These are phyloP conservation scores for Nicotiana paniculata DNA, from an alignment of 257 asterid species.

Conservation along the genomic window DNA sequence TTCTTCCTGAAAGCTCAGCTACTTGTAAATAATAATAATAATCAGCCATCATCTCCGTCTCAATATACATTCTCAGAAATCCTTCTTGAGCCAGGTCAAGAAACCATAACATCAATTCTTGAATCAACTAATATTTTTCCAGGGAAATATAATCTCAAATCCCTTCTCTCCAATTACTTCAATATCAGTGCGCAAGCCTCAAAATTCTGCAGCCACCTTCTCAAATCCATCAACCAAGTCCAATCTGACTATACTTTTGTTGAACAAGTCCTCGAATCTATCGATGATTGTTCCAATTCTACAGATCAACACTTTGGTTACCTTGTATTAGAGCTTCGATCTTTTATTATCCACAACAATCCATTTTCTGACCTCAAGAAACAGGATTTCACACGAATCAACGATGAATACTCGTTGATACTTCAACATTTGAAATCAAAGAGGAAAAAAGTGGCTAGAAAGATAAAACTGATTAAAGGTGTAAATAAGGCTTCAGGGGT, in stretches of 20 bases:
- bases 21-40: not conserved
- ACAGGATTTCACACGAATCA: constrained; percentile 35
- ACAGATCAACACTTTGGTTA: not conserved
- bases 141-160: constrained; percentile 37
- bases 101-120: constrained; percentile 39
- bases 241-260: constrained; percentile 34
- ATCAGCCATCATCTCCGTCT: constrained; percentile 20
- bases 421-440: constrained; percentile 33
- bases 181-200: constrained; percentile 75
- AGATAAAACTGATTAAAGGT: constrained; percentile 33
- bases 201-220: constrained; percentile 47
- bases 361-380: constrained; percentile 33
- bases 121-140: constrained; percentile 34
- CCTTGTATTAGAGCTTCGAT: constrained; percentile 24
- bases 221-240: constrained; percentile 37
- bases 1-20: constrained; percentile 51
- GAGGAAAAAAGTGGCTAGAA: constrained; percentile 28
- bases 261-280: constrained; percentile 25
- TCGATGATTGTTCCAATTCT: not conserved
- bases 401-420: constrained; percentile 30
- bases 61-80: constrained; percentile 24
- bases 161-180: constrained; percentile 52
- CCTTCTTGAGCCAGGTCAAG: constrained; percentile 66
- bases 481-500: constrained; percentile 30
- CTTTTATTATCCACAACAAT: constrained; percentile 20